Conservation (phyloP, 2,329 filamentous ascomycete genomes). For the Colletotrichum eremochloae region DNA sequence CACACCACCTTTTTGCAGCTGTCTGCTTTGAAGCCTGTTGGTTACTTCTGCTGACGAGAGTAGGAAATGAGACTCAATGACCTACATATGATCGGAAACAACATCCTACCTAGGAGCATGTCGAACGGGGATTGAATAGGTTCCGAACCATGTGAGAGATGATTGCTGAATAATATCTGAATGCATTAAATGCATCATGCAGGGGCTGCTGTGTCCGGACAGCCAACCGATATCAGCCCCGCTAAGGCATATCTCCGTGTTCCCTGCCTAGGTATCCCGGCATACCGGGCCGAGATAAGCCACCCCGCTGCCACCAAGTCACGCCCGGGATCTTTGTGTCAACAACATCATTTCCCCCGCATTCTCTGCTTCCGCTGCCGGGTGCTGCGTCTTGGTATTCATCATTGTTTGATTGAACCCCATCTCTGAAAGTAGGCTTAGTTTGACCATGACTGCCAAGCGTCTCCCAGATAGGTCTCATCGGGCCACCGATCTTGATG, state of each 20-base stretch:
- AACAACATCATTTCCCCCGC: slow-evolving; percentile 25
- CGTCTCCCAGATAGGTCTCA: slow-evolving; percentile 4
- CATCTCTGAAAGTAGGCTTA: neutral
- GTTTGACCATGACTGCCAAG: slow-evolving; percentile 7
- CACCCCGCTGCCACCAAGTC: slow-evolving; percentile 18
- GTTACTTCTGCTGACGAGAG: no score
- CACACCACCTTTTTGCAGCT: no score
- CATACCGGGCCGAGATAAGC: slow-evolving; percentile 34
- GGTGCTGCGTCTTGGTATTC: slow-evolving; percentile 1
- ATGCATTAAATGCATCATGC: no score
- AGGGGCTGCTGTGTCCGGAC: no score
- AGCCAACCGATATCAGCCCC: slow-evolving; percentile 22
- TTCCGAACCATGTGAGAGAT: no score
- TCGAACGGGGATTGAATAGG: no score
- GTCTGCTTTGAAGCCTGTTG: no score
- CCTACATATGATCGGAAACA: no score
- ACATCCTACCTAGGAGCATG: no score
- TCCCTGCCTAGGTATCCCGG: slow-evolving; percentile 18
- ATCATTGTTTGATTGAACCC: no score
- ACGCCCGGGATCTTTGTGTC: slow-evolving; percentile 16
- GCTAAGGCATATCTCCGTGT: slow-evolving; percentile 2
- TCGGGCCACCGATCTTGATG: neutral
- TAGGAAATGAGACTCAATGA: no score
- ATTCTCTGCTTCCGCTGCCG: slow-evolving; percentile 10
- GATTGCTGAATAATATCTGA: no score